Percentiles rank a stretch among this genome's conserved stretches.
Evolutionary conservation across 371 early-diverging fungal species (phyloP).

Genomic region (Rozella allomycis): DNA sequence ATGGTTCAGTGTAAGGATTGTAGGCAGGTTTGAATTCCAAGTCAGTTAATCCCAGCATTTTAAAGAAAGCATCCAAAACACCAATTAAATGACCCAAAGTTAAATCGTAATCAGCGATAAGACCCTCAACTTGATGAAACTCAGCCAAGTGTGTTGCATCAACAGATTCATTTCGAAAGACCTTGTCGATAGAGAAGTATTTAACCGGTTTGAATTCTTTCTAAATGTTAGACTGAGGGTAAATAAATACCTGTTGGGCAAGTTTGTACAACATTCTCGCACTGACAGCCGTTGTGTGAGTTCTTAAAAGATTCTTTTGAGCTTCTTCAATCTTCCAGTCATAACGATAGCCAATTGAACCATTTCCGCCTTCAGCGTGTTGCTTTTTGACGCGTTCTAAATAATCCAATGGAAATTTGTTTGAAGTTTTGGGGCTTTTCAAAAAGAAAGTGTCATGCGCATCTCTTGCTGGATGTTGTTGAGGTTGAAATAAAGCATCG

Average conservation of each 20-base stretch:
- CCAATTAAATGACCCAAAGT: constrained; percentile 95
- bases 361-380: constrained; percentile 90
- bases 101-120: constrained; percentile 87
- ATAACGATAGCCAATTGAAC: constrained; percentile 82
- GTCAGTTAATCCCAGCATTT: constrained; percentile 85
- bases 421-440: constrained; percentile 48
- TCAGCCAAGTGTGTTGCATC: constrained; percentile 99
- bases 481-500: constrained; percentile 98
- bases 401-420: constrained; percentile 61
- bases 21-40: constrained; percentile 99
- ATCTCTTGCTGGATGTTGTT: constrained; percentile 98
- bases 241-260: constrained; percentile 44
- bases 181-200: constrained; percentile 98
- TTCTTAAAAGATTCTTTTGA: constrained; percentile 83
- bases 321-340: constrained; percentile 90
- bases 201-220: constrained; percentile 74
- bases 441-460: constrained; percentile 99
- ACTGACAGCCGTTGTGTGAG: constrained; percentile 96
- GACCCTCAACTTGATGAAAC: constrained; percentile 99
- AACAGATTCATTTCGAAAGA: constrained; percentile 96
- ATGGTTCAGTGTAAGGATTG: constrained; percentile 99
- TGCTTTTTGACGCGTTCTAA: constrained; percentile 77
- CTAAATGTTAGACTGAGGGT: not conserved
- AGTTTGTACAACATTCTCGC: constrained; percentile 83
- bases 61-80: constrained; percentile 88